Evolutionary conservation across 2,329 filamentous ascomycete species (phyloP).

Genomic region (Colletotrichum destructivum): DNA sequence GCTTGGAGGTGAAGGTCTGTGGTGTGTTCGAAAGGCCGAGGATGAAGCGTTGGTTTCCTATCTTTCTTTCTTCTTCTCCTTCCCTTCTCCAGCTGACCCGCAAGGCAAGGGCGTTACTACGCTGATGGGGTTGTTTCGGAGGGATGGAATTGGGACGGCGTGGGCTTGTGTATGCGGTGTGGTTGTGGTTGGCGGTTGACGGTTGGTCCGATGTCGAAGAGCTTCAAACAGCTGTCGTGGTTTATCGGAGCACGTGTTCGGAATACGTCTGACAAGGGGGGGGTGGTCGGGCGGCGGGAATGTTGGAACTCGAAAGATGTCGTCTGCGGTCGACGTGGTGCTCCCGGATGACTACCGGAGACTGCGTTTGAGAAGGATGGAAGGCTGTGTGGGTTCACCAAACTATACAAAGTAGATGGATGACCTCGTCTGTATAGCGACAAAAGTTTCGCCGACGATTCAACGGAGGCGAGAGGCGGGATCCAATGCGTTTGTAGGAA

Average conservation of each 20-base stretch:
- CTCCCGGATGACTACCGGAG: not conserved
- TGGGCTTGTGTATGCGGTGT: slow-evolving; percentile 21
- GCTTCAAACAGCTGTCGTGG: slow-evolving; percentile 29
- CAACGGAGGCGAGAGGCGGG: not conserved
- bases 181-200: slow-evolving; percentile 5
- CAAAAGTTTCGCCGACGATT: slow-evolving; percentile 9
- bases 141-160: not conserved
- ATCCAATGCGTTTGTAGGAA: slow-evolving; percentile 20
- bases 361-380: slow-evolving; percentile 1
- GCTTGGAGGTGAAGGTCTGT: slow-evolving; percentile 25
- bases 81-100: not conserved
- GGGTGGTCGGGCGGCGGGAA: not conserved
- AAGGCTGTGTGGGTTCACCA: not conserved
- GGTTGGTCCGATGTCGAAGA: slow-evolving; percentile 38
- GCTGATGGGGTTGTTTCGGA: slow-evolving; percentile 20
- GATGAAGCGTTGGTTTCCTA: slow-evolving; percentile 7
- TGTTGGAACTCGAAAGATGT: slow-evolving; percentile 4
- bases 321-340: slow-evolving; percentile 28
- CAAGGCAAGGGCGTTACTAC: slow-evolving; percentile 7
- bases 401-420: slow-evolving; percentile 14
- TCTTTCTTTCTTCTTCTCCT: not conserved
- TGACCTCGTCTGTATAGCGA: not conserved
- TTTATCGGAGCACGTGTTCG: slow-evolving; percentile 40
- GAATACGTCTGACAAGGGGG: slow-evolving; percentile 29
- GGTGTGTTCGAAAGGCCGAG: slow-evolving; percentile 7